phyloP scores from a whole-genome alignment of 441 rosid species.

The Pelargonium australe region DNA sequence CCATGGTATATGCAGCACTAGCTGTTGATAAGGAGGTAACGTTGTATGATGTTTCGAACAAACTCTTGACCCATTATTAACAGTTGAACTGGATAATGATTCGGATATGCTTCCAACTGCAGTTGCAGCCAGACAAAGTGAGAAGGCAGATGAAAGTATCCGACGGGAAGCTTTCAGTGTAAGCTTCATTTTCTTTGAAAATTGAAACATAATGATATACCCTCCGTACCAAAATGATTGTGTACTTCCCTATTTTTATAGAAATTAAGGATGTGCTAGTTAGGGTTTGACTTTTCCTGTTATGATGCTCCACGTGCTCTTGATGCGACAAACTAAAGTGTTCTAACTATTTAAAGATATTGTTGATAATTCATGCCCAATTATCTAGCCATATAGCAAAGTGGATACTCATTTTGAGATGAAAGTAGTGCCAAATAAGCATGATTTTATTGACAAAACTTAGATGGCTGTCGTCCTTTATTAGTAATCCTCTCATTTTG shows the following conservation, averaged over 20 bases:
- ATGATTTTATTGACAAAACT: no score
- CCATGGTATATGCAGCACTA: neutral
- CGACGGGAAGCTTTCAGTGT: neutral
- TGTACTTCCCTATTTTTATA: neutral
- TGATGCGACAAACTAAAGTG: no score
- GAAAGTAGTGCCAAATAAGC: no score
- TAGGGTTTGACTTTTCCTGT: neutral
- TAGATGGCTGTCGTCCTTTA: neutral
- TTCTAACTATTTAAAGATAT: no score
- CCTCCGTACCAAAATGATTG: neutral
- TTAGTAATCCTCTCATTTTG: neutral
- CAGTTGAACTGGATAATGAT: neutral
- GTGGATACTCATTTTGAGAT: no score
- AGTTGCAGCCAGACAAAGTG: slow-evolving; percentile 8
- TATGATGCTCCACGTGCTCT: no score
- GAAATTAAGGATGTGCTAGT: neutral
- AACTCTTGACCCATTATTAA: neutral
- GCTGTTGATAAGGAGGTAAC: slow-evolving; percentile 3
- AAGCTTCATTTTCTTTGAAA: neutral
- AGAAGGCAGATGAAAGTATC: neutral
- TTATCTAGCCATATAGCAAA: no score
- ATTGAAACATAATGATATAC: neutral
- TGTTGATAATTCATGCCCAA: no score
- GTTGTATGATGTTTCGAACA: neutral
- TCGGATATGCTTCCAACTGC: neutral